Evolutionary conservation across 2,329 filamentous ascomycete species (phyloP), one percentile per base, ranked within the genome.

Genomic region (Grosmannia penicillata): DNA sequence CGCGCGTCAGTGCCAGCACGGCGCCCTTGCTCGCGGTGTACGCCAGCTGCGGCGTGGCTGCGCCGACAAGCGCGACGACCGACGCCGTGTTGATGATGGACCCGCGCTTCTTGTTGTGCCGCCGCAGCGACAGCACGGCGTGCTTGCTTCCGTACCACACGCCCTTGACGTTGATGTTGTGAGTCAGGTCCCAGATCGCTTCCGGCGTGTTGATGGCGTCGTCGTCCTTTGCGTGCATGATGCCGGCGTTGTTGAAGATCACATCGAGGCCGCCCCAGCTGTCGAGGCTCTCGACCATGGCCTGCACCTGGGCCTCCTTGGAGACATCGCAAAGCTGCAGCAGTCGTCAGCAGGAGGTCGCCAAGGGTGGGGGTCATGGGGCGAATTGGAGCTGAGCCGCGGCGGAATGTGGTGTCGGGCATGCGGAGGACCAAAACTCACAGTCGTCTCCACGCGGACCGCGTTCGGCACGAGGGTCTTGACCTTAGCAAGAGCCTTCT

Each of bases 111-210:
- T 95, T 95, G 39, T 72, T 71, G 66, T 93, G 69, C 50, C 75
- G 77, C 47, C 86, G 79, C 51, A 95, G 69, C 32, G 82, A 74
- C 36, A 89, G 66, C 22, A 95, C 78, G 7, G 87, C 85, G 58
- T 94, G 84, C 70, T 94, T 95, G 71, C 77, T 80, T 43, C 87
- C 87, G 57, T 75, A 95, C 87, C 87, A 94, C n/a, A 95, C 87
- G 31, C 87, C 87, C 72, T 95, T 95, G 59, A 94, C 87, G 60
- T 95, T 95, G 67, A 94, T 93, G 56, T 75, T 78, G 45, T 93
- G 85, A 5, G 87, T 95, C 48, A 93, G 64, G 53, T 95, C 85
- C 87, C 87, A 95, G 65, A 95, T 87, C 51, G 75, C 77, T 64
- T 94, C 85, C 36, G 83, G 78, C 2, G 86, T 94, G 56, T 80